Conservation (phyloP, 176 grass and related monocot genomes). For the Oryza officinalis region DNA sequence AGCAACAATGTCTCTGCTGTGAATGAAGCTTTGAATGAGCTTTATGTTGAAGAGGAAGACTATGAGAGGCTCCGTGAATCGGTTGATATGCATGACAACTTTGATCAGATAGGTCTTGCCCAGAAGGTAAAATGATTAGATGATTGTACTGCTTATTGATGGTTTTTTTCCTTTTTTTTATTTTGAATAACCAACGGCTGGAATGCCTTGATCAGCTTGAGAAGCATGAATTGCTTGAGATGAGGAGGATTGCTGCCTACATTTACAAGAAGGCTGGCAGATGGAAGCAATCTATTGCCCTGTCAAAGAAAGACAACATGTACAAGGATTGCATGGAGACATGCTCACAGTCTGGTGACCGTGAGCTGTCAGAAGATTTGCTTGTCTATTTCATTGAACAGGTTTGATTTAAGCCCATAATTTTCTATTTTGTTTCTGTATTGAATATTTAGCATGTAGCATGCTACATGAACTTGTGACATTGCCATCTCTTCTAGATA, state of each 20-base stretch:
- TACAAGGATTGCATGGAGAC: conserved; percentile 99
- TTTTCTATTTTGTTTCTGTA: neutral
- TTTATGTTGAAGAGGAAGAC: conserved; percentile 97
- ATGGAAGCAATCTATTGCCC: conserved; percentile 94
- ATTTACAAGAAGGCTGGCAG: conserved; percentile 99
- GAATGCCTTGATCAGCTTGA: conserved; percentile 64
- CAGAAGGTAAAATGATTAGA: conserved; percentile 67
- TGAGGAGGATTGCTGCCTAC: conserved; percentile 97
- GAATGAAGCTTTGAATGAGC: conserved; percentile 93
- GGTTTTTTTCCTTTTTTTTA: neutral
- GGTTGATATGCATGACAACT: conserved; percentile 97
- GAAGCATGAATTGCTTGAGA: conserved; percentile 98
- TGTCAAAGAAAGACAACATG: conserved; percentile 97
- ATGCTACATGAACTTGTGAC: neutral
- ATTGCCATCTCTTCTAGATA: neutral
- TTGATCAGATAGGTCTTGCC: conserved; percentile 98
- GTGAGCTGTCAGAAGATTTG: conserved; percentile 87
- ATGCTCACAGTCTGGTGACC: conserved; percentile 92
- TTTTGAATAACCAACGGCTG: conserved; percentile 15
- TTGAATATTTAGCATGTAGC: neutral
- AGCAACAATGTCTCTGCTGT: conserved; percentile 97
- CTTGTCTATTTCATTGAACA: conserved; percentile 96
- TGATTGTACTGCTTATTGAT: neutral
- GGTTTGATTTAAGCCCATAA: conserved; percentile 42
- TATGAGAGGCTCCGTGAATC: conserved; percentile 93